phyloP scores from a whole-genome alignment of 2,329 filamentous ascomycete genomes.

The Colletotrichum caudatum region DNA sequence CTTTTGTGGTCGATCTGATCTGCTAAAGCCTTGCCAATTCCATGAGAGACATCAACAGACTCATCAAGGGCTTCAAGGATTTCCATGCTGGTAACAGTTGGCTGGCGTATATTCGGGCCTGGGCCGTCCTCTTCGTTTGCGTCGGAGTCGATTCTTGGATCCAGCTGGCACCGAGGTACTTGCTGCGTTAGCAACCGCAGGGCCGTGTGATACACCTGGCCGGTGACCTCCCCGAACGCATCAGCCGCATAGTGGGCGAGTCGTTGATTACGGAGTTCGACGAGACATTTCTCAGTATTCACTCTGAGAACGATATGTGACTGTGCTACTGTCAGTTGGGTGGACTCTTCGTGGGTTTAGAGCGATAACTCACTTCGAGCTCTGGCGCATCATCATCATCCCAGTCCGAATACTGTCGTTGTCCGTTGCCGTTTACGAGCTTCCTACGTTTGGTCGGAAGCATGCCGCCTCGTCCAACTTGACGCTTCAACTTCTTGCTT shows the following conservation, averaged over 20 bases:
- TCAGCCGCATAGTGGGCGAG: slow-evolving; percentile 80
- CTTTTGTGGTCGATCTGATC: slow-evolving; percentile 60
- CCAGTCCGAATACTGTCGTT: slow-evolving; percentile 50
- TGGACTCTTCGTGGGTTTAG: background rate
- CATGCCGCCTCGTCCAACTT: slow-evolving; percentile 58
- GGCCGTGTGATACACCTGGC: slow-evolving; percentile 81
- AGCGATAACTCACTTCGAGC: slow-evolving; percentile 63
- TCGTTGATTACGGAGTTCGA: slow-evolving; percentile 83
- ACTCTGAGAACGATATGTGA: slow-evolving; percentile 79
- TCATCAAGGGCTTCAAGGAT: slow-evolving; percentile 67
- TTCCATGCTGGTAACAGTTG: slow-evolving; percentile 64
- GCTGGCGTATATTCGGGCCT: slow-evolving; percentile 46
- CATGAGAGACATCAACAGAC: slow-evolving; percentile 64
- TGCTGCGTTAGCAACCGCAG: slow-evolving; percentile 78
- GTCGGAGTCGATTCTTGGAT: slow-evolving; percentile 62
- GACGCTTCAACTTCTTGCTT: slow-evolving; percentile 63
- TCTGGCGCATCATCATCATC: slow-evolving; percentile 59
- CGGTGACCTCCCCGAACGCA: slow-evolving; percentile 78
- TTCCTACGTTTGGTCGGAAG: slow-evolving; percentile 65
- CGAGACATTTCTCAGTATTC: slow-evolving; percentile 86
- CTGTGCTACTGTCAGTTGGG: slow-evolving; percentile 58
- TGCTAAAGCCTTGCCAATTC: slow-evolving; percentile 67
- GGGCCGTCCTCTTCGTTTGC: slow-evolving; percentile 49
- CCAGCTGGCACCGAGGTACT: slow-evolving; percentile 73
- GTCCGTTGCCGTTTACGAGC: slow-evolving; percentile 61